These are phyloP conservation scores for Colletotrichum zoysiae DNA, from an alignment of 2,329 filamentous ascomycete species.

Conservation along the genomic window DNA sequence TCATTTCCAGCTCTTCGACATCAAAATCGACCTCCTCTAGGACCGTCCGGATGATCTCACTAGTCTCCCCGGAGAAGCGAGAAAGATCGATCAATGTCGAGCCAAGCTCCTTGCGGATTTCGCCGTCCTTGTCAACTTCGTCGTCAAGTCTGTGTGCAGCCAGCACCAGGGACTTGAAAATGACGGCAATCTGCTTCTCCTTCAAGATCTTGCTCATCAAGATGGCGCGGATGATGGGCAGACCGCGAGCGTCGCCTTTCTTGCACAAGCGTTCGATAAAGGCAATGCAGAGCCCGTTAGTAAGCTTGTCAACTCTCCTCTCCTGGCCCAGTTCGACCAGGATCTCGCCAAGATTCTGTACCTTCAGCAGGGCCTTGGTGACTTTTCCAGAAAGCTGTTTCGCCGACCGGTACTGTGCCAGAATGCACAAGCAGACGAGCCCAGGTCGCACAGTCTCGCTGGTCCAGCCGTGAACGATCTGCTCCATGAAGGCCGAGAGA, in stretches of 20 bases:
- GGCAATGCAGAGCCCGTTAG: constrained; percentile 78
- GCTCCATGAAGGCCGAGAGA: constrained; percentile 90
- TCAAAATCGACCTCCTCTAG: constrained; percentile 78
- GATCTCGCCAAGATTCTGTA: constrained; percentile 69
- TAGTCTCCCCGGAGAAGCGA: constrained; percentile 68
- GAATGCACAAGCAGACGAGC: constrained; percentile 82
- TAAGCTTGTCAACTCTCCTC: constrained; percentile 77
- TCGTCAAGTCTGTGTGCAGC: constrained; percentile 70
- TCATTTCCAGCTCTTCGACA: constrained; percentile 80
- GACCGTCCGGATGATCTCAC: constrained; percentile 74
- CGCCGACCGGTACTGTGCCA: constrained; percentile 83
- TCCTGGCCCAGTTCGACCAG: constrained; percentile 73
- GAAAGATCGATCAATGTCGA: constrained; percentile 76
- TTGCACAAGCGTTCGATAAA: constrained; percentile 72
- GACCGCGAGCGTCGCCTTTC: constrained; percentile 68
- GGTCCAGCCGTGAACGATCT: constrained; percentile 82
- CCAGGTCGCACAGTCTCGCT: constrained; percentile 78
- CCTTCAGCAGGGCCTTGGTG: constrained; percentile 75
- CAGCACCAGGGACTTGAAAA: constrained; percentile 74
- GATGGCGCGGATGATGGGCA: constrained; percentile 71
- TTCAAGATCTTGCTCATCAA: constrained; percentile 71
- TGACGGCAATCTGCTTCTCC: constrained; percentile 72
- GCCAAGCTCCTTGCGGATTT: constrained; percentile 73
- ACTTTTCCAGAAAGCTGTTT: constrained; percentile 78
- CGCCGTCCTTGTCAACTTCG: constrained; percentile 64